phyloP scores from a whole-genome alignment of 805 yeast genomes.

The Yamadazyma laniorum region DNA sequence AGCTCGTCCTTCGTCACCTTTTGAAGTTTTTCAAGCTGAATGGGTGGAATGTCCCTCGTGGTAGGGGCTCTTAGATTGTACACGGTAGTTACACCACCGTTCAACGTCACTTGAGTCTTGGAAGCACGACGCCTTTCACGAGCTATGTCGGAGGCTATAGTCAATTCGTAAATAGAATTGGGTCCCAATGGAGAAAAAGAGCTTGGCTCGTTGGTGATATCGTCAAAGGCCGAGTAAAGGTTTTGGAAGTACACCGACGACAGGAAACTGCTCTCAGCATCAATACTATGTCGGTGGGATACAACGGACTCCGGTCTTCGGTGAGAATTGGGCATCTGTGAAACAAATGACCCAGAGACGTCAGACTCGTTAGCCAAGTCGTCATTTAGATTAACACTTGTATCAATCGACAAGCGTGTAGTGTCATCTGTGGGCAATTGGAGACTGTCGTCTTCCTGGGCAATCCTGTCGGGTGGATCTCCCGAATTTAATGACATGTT shows the following conservation, averaged over 20 bases:
- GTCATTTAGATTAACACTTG: constrained; percentile 26
- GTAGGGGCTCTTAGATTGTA: constrained; percentile 64
- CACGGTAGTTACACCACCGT: constrained; percentile 44
- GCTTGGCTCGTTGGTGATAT: constrained; percentile 11
- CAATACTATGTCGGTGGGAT: constrained; percentile 30
- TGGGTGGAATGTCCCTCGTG: constrained; percentile 78
- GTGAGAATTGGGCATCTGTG: constrained; percentile 7
- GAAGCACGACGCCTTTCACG: constrained; percentile 33
- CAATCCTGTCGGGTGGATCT: background rate
- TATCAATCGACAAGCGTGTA: constrained; percentile 13
- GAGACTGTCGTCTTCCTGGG: background rate
- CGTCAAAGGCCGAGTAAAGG: constrained; percentile 15
- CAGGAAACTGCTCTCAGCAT: constrained; percentile 30
- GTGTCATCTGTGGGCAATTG: constrained; percentile 5
- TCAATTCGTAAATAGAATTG: constrained; percentile 75
- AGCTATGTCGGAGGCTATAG: constrained; percentile 57
- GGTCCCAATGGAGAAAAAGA: constrained; percentile 59
- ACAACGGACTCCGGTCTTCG: constrained; percentile 4
- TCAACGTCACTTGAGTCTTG: constrained; percentile 33
- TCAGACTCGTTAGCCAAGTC: constrained; percentile 24
- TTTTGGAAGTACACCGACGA: constrained; percentile 25
- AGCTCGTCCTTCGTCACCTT: constrained; percentile 25
- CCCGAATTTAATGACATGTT: background rate
- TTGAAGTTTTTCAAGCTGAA: constrained; percentile 46
- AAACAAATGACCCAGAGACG: constrained; percentile 12